phyloP scores from a whole-genome alignment of 1,284 basidiomycete species.

The Papiliotrema flavescens region DNA sequence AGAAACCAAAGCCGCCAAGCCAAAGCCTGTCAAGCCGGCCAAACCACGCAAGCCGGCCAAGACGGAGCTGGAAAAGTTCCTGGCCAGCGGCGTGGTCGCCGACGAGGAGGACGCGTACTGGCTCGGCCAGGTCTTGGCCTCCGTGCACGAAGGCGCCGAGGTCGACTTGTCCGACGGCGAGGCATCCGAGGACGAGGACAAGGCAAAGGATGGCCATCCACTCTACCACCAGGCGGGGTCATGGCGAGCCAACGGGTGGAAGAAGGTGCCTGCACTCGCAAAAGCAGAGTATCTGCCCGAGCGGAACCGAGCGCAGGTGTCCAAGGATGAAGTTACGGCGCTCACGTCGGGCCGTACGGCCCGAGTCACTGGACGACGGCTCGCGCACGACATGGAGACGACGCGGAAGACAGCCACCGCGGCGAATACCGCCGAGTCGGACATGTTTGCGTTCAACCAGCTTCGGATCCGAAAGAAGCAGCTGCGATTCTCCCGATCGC shows the following conservation, averaged over 20 bases:
- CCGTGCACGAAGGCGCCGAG: constrained; percentile 40
- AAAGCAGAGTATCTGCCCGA: constrained; percentile 78
- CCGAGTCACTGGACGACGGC: constrained; percentile 87
- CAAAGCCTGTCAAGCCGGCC: constrained; percentile 8
- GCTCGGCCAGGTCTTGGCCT: constrained; percentile 60
- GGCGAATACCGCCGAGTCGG: constrained; percentile 51
- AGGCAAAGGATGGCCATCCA: constrained; percentile 28
- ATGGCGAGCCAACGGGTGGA: constrained; percentile 82
- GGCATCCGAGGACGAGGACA: constrained; percentile 22
- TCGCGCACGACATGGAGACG: constrained; percentile 91
- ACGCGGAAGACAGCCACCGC: constrained; percentile 64
- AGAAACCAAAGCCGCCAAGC: constrained; percentile 6
- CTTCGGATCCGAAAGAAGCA: constrained; percentile 97
- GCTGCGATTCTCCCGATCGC: constrained; percentile 88
- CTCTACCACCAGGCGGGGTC: constrained; percentile 32
- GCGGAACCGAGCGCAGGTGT: constrained; percentile 53
- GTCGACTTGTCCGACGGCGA: constrained; percentile 17
- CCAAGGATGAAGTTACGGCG: constrained; percentile 38
- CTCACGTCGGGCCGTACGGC: constrained; percentile 83
- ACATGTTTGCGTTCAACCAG: constrained; percentile 92
- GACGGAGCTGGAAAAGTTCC: constrained; percentile 33
- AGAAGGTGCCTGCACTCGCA: constrained; percentile 86
- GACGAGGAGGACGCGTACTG: constrained; percentile 94
- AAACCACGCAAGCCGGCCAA: constrained; percentile 13
- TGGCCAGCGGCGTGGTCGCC: constrained; percentile 57